Evolutionary conservation across 2,329 filamentous ascomycete genomes (phyloP).

Genomic region (Chrysoporthe puriensis): DNA sequence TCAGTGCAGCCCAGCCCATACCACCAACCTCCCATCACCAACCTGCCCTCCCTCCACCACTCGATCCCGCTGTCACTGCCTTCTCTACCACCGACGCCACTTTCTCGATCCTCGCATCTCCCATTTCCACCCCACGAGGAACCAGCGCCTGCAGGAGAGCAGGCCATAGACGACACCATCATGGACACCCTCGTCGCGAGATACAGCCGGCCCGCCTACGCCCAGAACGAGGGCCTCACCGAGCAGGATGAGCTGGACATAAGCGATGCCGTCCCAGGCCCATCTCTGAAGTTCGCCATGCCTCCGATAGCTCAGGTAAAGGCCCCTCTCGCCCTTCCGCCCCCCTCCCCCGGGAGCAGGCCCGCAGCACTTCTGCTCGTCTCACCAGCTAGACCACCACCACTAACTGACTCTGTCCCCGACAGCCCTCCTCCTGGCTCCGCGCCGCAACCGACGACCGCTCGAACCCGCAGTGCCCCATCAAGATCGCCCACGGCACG

Average conservation of each 20-base stretch:
- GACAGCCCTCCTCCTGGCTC: slow-evolving; percentile 87
- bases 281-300: slow-evolving; percentile 93
- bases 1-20: slow-evolving; percentile 7
- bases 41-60: background rate
- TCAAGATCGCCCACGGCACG: slow-evolving; percentile 99
- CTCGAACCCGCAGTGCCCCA: slow-evolving; percentile 93
- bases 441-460: slow-evolving; percentile 97
- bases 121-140: slow-evolving; percentile 61
- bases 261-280: slow-evolving; percentile 69
- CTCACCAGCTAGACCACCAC: slow-evolving; percentile 17
- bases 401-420: slow-evolving; percentile 1
- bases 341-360: background rate
- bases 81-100: background rate
- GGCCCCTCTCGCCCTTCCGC: slow-evolving; percentile 3
- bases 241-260: slow-evolving; percentile 76
- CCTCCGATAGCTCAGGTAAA: slow-evolving; percentile 87
- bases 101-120: background rate
- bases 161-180: slow-evolving; percentile 42
- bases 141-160: slow-evolving; percentile 71
- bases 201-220: slow-evolving; percentile 80
- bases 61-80: slow-evolving; percentile 3
- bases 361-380: slow-evolving; percentile 9
- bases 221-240: slow-evolving; percentile 71
- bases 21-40: slow-evolving; percentile 19
- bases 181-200: slow-evolving; percentile 95